Conservation (phyloP, 2,329 filamentous ascomycete species). For the Chrysosporium keratinophilum region DNA sequence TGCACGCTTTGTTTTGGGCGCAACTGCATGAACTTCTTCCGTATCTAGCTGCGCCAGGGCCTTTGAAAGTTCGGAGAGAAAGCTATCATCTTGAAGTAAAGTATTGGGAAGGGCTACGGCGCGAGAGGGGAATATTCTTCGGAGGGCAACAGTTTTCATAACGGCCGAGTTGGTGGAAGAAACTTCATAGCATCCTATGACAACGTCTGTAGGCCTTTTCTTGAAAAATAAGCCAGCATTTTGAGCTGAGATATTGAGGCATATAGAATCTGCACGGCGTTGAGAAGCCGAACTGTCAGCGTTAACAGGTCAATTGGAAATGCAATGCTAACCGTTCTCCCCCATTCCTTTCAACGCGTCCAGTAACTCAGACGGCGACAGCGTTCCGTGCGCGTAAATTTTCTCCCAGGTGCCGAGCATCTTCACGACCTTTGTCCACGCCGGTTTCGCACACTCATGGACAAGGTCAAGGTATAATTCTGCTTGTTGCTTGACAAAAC, state of each 20-base stretch:
- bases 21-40: not conserved
- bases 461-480: not conserved
- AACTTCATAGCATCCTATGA: constrained; percentile 39
- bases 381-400: not conserved
- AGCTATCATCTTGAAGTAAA: not conserved
- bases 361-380: not conserved
- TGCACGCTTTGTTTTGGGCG: not conserved
- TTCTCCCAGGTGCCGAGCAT: not conserved
- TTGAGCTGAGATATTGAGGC: constrained; percentile 23
- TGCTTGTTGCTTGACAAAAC: not conserved
- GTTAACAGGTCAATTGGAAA: not conserved
- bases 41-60: not conserved
- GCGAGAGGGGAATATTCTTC: not conserved
- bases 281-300: not conserved
- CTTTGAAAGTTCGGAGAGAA: not conserved
- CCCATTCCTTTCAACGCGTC: not conserved
- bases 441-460: not conserved
- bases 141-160: constrained; percentile 20
- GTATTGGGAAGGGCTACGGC: not conserved
- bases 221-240: constrained; percentile 30
- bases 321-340: not conserved
- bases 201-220: constrained; percentile 16
- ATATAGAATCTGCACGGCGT: constrained; percentile 23
- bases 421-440: not conserved
- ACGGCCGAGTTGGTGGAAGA: constrained; percentile 31